phyloP scores from a whole-genome alignment of 2,329 filamentous ascomycete species.

The Aspergillus sp. region DNA sequence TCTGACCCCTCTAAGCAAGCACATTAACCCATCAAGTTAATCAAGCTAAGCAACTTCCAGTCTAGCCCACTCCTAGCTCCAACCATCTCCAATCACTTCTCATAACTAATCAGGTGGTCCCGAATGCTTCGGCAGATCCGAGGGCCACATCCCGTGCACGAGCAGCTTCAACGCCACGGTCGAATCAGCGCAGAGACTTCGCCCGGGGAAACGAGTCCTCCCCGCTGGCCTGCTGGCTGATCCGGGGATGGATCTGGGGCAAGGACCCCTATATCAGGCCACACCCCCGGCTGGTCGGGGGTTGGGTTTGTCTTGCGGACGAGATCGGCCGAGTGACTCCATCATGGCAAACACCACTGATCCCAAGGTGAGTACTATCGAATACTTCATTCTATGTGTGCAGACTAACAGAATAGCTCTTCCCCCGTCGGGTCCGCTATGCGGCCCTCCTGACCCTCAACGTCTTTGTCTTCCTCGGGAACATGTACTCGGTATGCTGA shows the following conservation, averaged over 20 bases:
- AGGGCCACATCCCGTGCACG: constrained; percentile 11
- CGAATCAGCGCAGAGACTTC: background rate
- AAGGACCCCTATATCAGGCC: background rate
- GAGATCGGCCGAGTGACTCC: background rate
- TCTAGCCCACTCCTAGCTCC: background rate
- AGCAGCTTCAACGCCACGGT: background rate
- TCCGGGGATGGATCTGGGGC: background rate
- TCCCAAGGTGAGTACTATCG: constrained; percentile 16
- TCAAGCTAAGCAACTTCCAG: background rate
- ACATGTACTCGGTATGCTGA: constrained; percentile 25
- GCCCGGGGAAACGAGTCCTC: too few relatives aligned
- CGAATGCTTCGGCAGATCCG: constrained; percentile 8
- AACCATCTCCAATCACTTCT: too few relatives aligned
- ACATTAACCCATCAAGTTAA: too few relatives aligned
- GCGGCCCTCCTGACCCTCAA: constrained; percentile 27
- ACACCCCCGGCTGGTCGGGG: background rate
- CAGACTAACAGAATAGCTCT: constrained; percentile 12
- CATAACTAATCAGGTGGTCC: constrained; percentile 1
- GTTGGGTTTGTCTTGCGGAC: background rate
- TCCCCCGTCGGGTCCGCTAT: constrained; percentile 23
- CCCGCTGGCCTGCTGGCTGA: background rate
- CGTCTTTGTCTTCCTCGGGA: constrained; percentile 28
- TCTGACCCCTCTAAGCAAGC: background rate
- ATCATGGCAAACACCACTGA: constrained; percentile 8
- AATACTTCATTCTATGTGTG: background rate